A percentile compares a stretch with the other conserved stretches of the same genome.
phyloP scores from a whole-genome alignment of 2,329 filamentous ascomycete species.

The Sclerotinia trifoliorum region DNA sequence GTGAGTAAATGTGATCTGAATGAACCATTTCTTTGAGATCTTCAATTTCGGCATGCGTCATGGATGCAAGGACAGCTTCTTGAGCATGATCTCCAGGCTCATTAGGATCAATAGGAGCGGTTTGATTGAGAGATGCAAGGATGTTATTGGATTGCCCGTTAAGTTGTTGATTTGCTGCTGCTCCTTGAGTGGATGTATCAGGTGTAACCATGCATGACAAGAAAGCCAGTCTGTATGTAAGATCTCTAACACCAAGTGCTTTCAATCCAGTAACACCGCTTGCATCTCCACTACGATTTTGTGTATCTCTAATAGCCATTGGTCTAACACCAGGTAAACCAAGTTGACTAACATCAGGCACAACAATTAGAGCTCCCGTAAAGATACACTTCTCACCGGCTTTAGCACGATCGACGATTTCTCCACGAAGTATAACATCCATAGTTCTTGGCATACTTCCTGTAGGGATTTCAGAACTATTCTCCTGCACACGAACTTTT shows the following conservation, averaged over 20 bases:
- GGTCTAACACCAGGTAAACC: constrained; percentile 82
- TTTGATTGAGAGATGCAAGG: constrained; percentile 77
- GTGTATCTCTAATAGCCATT: constrained; percentile 80
- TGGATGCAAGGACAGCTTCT: constrained; percentile 78
- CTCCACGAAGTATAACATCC: constrained; percentile 92
- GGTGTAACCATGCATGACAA: constrained; percentile 94
- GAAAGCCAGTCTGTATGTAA: constrained; percentile 96
- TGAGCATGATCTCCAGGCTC: constrained; percentile 82
- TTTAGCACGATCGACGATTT: constrained; percentile 96
- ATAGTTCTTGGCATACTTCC: constrained; percentile 98
- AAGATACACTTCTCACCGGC: constrained; percentile 98
- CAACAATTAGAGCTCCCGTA: constrained; percentile 91
- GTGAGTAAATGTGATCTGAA: constrained; percentile 89
- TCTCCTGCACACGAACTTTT: constrained; percentile 96
- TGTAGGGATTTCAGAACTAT: constrained; percentile 96
- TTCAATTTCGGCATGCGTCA: constrained; percentile 84
- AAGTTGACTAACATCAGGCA: constrained; percentile 94
- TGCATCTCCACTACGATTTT: constrained; percentile 73
- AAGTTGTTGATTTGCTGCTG: constrained; percentile 65
- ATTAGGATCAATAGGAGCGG: constrained; percentile 62
- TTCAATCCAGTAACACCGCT: constrained; percentile 86
- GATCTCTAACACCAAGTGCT: constrained; percentile 86
- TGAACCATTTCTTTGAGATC: constrained; percentile 93
- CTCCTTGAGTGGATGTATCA: constrained; percentile 77
- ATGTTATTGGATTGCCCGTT: constrained; percentile 79